Base-by-base conservation (phyloP, 2,329 filamentous ascomycete genomes). In the Fusarium chuoi region DNA sequence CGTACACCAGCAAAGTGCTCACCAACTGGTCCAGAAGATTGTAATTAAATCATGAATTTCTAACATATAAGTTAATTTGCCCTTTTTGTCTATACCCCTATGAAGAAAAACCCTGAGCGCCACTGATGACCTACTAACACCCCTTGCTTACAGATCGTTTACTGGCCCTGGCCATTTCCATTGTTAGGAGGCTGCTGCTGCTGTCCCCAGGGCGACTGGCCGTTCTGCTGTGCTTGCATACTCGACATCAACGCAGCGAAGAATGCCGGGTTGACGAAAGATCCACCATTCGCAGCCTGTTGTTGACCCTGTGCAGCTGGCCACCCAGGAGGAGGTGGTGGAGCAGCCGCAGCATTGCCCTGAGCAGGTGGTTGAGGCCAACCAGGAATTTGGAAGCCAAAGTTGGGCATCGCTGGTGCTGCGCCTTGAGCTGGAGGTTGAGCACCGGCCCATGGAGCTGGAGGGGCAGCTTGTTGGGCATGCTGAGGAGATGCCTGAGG, bases 201-300 rank as follows among this genome's bases (percentile, higher is more conserved):
- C 20, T 68, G 74, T 24, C 75, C 74, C 76, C 78, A 81, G 38
- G 71, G 74, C 30, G 78, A 76, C 68, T 81, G 79, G 2, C 79
- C 78, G 28, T 78, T 78, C 51, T 82, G 79, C 54, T 75, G 73
- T 14, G 78, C 77, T 71, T 84, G 83, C 79, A 85, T 83, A 65
- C 86, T 85, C 44, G 78, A 82, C 80, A 87, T 84, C 41, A 87
- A 70, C 8, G 84, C 85, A 45, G 87, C 85, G 65, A 91, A 84
- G 77, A 91, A 87, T 4, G 87, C 85, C 7, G 89, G 89, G 72
- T 90, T 91, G 67, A 90, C 85, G 73, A 88, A 88, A 15, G 86
- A 82, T 13, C 70, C 85, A 54, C 83, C 51, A 80, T 79, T 41
- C 22, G 84, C 78, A 45, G 48, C 66, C n/a, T 71, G 73, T 41